Conservation (phyloP, 2,329 filamentous ascomycete species). For the Pseudofabraea citricarpa region DNA sequence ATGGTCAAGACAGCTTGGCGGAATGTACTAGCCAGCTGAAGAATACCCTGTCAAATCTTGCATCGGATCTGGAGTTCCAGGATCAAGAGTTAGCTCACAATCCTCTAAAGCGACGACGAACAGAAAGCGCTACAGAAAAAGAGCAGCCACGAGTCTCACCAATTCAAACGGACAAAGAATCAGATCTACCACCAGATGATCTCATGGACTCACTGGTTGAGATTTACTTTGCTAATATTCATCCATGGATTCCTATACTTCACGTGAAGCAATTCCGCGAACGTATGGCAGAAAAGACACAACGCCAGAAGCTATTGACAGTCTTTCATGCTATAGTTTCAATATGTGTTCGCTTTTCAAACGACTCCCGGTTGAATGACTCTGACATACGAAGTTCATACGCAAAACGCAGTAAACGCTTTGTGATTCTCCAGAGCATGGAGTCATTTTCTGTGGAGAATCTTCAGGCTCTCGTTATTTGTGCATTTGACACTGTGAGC, state of each 20-base stretch:
- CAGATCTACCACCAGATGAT: constrained; percentile 14
- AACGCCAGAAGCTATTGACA: constrained; percentile 13
- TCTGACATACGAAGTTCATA: constrained; percentile 11
- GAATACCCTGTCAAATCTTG: constrained; percentile 12
- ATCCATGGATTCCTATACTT: constrained; percentile 31
- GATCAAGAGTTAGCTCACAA: constrained; percentile 8
- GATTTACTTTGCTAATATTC: constrained; percentile 26
- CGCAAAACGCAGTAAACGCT: constrained; percentile 16
- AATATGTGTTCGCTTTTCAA: constrained; percentile 16
- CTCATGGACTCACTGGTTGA: constrained; percentile 24
- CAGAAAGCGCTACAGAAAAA: neutral
- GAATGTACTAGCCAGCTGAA: constrained; percentile 18
- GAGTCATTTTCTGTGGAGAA: constrained; percentile 30
- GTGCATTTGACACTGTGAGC: constrained; percentile 28
- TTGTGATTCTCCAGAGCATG: constrained; percentile 28
- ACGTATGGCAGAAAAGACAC: constrained; percentile 13
- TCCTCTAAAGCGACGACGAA: constrained; percentile 8
- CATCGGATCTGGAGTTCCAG: constrained; percentile 12
- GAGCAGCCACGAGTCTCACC: neutral
- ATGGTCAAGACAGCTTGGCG: constrained; percentile 1
- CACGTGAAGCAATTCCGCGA: constrained; percentile 26
- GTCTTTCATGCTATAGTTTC: constrained; percentile 25
- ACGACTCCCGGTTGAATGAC: constrained; percentile 12
- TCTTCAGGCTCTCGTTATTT: constrained; percentile 31
- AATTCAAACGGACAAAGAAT: neutral